Conservation (phyloP, 2,329 filamentous ascomycete genomes). For the Escovopsis weberi region DNA sequence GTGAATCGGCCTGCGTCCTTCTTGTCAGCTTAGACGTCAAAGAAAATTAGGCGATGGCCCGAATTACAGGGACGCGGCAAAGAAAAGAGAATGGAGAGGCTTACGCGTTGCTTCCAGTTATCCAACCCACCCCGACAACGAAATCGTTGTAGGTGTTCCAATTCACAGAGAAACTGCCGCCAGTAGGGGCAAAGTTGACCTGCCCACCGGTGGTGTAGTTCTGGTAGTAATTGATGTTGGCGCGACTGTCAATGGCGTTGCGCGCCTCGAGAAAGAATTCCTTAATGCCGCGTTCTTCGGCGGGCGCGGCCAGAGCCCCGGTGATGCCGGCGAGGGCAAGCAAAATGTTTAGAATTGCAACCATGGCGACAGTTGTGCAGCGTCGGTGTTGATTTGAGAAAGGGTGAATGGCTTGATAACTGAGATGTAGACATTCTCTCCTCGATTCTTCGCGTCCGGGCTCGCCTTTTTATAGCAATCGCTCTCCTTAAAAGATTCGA, state of each 20-base stretch:
- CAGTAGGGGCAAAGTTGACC: conserved; percentile 6
- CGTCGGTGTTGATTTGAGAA: no score
- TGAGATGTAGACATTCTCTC: no score
- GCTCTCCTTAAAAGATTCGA: no score
- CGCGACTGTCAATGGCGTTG: conserved; percentile 1
- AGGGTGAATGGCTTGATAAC: no score
- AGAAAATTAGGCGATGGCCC: no score
- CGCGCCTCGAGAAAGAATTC: conserved; percentile 2
- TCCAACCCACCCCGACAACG: conserved; percentile 8
- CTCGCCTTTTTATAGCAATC: no score
- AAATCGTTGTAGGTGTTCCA: conserved; percentile 8
- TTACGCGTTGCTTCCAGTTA: conserved; percentile 3
- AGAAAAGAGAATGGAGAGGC: neutral
- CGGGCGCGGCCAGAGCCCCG: neutral
- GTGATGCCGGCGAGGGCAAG: neutral
- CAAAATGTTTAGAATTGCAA: neutral
- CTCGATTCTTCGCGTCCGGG: no score
- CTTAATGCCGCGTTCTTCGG: conserved; percentile 1
- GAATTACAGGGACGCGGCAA: no score
- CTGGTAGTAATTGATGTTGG: conserved; percentile 8
- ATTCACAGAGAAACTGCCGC: conserved; percentile 6
- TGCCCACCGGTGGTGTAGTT: conserved; percentile 8
- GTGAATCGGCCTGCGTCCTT: neutral
- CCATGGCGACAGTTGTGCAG: conserved; percentile 1
- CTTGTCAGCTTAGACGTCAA: neutral